phyloP scores from a whole-genome alignment of 2,329 filamentous ascomycete genomes.

The Alternaria sp. region DNA sequence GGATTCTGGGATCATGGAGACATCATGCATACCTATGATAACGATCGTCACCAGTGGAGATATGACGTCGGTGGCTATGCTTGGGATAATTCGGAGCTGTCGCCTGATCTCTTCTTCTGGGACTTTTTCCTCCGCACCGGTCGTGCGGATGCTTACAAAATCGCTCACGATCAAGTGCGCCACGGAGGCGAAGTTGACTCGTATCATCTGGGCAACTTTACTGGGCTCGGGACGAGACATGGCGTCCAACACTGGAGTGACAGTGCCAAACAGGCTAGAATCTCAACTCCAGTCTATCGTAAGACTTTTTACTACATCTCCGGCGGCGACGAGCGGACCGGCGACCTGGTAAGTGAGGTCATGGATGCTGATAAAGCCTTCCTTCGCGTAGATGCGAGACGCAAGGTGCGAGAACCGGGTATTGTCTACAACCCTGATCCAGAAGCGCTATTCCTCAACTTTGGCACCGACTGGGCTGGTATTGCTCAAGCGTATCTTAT shows the following conservation, averaged over 20 bases:
- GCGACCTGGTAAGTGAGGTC: conserved; percentile 60
- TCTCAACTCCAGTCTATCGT: conserved; percentile 64
- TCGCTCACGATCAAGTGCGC: conserved; percentile 65
- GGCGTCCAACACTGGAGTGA: conserved; percentile 67
- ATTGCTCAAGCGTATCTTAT: conserved; percentile 65
- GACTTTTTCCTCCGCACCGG: conserved; percentile 67
- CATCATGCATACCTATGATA: conserved; percentile 68
- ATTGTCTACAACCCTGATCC: conserved; percentile 55
- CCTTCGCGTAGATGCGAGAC: conserved; percentile 60
- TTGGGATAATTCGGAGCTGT: conserved; percentile 71
- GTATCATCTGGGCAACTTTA: conserved; percentile 65
- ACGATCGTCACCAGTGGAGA: conserved; percentile 65
- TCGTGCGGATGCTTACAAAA: conserved; percentile 62
- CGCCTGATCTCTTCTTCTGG: conserved; percentile 69
- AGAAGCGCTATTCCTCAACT: conserved; percentile 56
- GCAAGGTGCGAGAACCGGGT: conserved; percentile 64
- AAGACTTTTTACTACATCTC: conserved; percentile 65
- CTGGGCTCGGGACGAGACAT: conserved; percentile 67
- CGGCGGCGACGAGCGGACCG: conserved; percentile 63
- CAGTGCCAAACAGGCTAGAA: conserved; percentile 67
- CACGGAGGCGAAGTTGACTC: conserved; percentile 68
- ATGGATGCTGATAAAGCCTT: conserved; percentile 63
- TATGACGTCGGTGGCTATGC: conserved; percentile 70
- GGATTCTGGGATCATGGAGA: conserved; percentile 69
- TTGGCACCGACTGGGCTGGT: conserved; percentile 67